Conservation (phyloP, 164 flowering plant species). For the Tetracentron sinense region DNA sequence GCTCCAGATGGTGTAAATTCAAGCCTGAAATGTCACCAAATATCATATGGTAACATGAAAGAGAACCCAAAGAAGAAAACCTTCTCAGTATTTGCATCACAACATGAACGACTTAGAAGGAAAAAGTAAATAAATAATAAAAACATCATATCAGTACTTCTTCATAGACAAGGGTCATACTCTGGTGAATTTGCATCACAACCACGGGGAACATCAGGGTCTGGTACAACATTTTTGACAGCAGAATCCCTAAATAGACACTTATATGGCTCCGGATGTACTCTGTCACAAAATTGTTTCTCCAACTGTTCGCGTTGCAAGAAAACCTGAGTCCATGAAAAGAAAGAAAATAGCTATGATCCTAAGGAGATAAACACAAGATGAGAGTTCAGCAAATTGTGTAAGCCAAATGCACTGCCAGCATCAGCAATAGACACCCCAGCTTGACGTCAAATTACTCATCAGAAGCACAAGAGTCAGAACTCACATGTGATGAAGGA, state of each 20-base stretch:
- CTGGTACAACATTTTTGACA: slow-evolving; percentile 59
- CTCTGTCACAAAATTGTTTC: slow-evolving; percentile 52
- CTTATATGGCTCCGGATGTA: slow-evolving; percentile 38
- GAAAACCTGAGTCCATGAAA: slow-evolving; percentile 37
- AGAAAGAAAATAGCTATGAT: slow-evolving; percentile 1
- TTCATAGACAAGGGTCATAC: slow-evolving; percentile 42
- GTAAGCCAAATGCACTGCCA: neutral
- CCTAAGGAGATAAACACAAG: neutral
- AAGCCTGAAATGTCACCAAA: slow-evolving; percentile 25
- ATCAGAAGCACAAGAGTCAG: neutral
- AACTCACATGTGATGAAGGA: slow-evolving; percentile 70
- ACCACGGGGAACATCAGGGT: slow-evolving; percentile 77
- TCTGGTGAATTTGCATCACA: slow-evolving; percentile 71
- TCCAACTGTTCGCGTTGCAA: slow-evolving; percentile 61
- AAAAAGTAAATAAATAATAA: slow-evolving; percentile 1
- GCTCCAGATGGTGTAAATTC: slow-evolving; percentile 36
- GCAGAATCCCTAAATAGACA: slow-evolving; percentile 42
- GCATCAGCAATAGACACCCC: neutral
- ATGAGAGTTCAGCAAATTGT: neutral
- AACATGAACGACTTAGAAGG: neutral
- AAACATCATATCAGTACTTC: neutral
- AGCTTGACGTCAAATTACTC: neutral
- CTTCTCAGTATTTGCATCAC: neutral
- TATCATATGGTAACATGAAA: slow-evolving; percentile 2
- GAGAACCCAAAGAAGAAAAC: neutral